Conservation (phyloP, 495 filamentous ascomycete species). For the Hapsidospora chrysogenum region DNA sequence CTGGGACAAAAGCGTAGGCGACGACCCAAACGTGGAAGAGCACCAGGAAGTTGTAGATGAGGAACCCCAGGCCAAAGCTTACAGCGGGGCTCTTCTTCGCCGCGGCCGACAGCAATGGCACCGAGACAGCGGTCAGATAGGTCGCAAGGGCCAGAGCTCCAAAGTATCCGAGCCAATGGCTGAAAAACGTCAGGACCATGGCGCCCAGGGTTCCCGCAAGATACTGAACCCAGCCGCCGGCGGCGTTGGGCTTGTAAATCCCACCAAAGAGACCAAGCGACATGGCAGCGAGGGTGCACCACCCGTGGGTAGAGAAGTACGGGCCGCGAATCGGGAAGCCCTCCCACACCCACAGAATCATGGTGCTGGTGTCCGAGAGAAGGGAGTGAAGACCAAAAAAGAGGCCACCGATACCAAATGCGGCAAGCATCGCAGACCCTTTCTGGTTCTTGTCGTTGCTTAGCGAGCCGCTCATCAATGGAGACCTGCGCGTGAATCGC, state of each 20-base stretch:
- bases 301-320: slow-evolving; percentile 74
- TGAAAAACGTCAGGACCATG: slow-evolving; percentile 59
- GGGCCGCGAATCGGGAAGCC: slow-evolving; percentile 87
- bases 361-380: slow-evolving; percentile 92
- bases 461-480: slow-evolving; percentile 31
- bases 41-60: slow-evolving; percentile 80
- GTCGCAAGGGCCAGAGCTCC: slow-evolving; percentile 60
- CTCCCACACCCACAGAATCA: slow-evolving; percentile 99
- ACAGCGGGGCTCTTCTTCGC: slow-evolving; percentile 55
- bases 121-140: slow-evolving; percentile 69
- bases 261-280: slow-evolving; percentile 64
- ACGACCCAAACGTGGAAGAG: slow-evolving; percentile 97
- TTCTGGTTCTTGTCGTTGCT: slow-evolving; percentile 18
- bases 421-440: slow-evolving; percentile 58
- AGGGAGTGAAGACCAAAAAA: slow-evolving; percentile 88
- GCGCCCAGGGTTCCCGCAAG: slow-evolving; percentile 65
- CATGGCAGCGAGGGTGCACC: slow-evolving; percentile 73
- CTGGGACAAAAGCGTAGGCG: slow-evolving; percentile 97
- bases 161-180: slow-evolving; percentile 81
- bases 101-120: slow-evolving; percentile 59
- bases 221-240: slow-evolving; percentile 66
- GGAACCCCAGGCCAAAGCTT: slow-evolving; percentile 74
- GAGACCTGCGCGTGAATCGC: slow-evolving; percentile 43
- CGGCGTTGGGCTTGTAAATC: slow-evolving; percentile 51
- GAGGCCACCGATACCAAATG: slow-evolving; percentile 63